Percentiles rank a stretch among this genome's conserved stretches.
Conservation (phyloP, 202 grass and related monocot species). For the Carex sylvatica region DNA sequence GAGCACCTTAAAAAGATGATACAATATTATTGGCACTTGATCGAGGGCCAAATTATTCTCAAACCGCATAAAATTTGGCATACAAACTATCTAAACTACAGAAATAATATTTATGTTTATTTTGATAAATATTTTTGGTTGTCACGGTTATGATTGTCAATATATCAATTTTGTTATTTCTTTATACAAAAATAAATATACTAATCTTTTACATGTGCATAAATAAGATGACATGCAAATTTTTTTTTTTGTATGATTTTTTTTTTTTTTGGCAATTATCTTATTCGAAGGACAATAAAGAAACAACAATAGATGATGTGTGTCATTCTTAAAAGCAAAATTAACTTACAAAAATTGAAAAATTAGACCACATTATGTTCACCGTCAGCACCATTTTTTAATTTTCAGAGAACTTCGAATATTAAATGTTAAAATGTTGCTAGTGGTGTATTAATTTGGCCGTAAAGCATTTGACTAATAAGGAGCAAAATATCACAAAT, state of each 20-base stretch:
- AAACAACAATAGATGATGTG: background rate
- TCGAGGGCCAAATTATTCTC: too few relatives aligned
- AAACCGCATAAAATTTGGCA: background rate
- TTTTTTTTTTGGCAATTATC: background rate
- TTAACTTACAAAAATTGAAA: background rate
- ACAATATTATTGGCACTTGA: too few relatives aligned
- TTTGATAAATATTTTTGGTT: background rate
- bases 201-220: background rate
- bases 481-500: too few relatives aligned
- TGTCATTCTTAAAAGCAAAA: background rate
- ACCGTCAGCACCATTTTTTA: too few relatives aligned
- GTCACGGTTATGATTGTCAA: background rate
- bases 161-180: background rate
- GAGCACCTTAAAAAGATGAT: too few relatives aligned
- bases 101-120: background rate
- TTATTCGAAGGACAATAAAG: background rate
- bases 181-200: too few relatives aligned
- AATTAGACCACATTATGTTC: too few relatives aligned
- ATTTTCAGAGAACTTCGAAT: too few relatives aligned
- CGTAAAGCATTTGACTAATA: background rate
- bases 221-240: too few relatives aligned
- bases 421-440: too few relatives aligned
- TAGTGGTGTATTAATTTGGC: background rate
- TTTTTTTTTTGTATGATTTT: too few relatives aligned
- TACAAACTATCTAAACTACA: background rate